phyloP scores from a whole-genome alignment of 371 early-diverging fungal genomes.

The Coemansia sp. region DNA sequence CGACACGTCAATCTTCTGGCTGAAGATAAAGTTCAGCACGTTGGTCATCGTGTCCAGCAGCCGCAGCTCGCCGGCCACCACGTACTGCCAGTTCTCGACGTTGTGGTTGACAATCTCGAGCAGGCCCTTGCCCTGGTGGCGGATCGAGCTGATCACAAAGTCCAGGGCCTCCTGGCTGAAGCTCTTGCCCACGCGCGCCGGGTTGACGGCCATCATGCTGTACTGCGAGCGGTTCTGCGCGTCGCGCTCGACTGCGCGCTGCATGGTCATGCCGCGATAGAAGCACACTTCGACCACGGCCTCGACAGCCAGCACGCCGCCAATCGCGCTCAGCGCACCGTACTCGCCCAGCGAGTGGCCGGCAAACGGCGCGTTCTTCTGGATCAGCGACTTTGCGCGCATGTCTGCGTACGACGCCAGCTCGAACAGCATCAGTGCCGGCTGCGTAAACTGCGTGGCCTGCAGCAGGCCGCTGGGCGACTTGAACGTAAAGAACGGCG shows the following conservation, averaged over 20 bases:
- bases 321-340: slow-evolving; percentile 89
- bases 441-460: slow-evolving; percentile 96
- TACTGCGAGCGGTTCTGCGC: slow-evolving; percentile 84
- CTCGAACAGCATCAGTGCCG: slow-evolving; percentile 91
- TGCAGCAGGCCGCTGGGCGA: slow-evolving; percentile 89
- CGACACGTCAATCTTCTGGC: slow-evolving; percentile 74
- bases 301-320: slow-evolving; percentile 84
- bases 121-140: slow-evolving; percentile 64
- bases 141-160: slow-evolving; percentile 84
- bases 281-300: slow-evolving; percentile 91
- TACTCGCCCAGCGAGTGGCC: slow-evolving; percentile 97
- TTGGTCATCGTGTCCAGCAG: slow-evolving; percentile 83
- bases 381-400: slow-evolving; percentile 86
- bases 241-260: slow-evolving; percentile 92
- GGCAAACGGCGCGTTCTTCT: slow-evolving; percentile 84
- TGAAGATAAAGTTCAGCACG: slow-evolving; percentile 82
- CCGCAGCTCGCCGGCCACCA: slow-evolving; percentile 87
- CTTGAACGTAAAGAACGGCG: slow-evolving; percentile 85
- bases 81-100: slow-evolving; percentile 98
- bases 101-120: slow-evolving; percentile 97
- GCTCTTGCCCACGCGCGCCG: slow-evolving; percentile 82
- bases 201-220: slow-evolving; percentile 96
- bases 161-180: slow-evolving; percentile 81
- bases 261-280: slow-evolving; percentile 98
- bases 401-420: slow-evolving; percentile 93